Evolutionary conservation across 805 yeast genomes (phyloP), one percentile per base, ranked within the genome.

Genomic region (Kluyveromyces siamensis): DNA sequence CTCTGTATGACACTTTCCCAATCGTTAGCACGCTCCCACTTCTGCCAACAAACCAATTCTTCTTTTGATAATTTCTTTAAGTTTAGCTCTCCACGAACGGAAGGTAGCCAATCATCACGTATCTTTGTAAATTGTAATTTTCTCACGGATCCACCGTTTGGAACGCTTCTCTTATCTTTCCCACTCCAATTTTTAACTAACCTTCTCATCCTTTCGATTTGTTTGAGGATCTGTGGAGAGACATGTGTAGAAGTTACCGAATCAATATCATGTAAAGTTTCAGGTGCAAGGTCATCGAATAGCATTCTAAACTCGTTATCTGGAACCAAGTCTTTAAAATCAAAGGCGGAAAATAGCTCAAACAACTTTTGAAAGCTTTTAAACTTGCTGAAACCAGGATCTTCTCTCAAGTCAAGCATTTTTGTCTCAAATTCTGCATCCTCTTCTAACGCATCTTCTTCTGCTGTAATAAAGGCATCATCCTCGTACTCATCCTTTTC

Each of bases 131-230:
- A 69, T 11, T 76, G 70, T 44, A 87, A 67, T 55, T 84, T 84
- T 52, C 88, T 73, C 0, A 79, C 66, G 0, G 87, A 78, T 21
- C 65, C 58, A 21, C 67, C 66, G 27, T 91, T 91, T 0, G 96
- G 96, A 2, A 86, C 77, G 6, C 79, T 69, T 44, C 84, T 67
- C 52, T 82, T 78, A 58, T 87, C 95, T 52, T 78, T 76, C 0
- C 95, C 95, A 41, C 88, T 84, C 96, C 96, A 87, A 21, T 88
- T 89, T 56, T 86, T 73, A 0, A 86, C 79, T n/a, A 66, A 74
- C 52, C 65, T 74, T 30, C 69, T 67, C 46, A 72, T 47, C 40
- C 64, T 73, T 56, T 79, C 83, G 54, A 83, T 77, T 57, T 82
- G 87, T 45, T 73, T 77, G 49, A 84, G 63, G 17, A 79, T 76